Evolutionary conservation across 306 rosid species (phyloP), one percentile per base, ranked within the genome.

Genomic region (Trifolium pratense): DNA sequence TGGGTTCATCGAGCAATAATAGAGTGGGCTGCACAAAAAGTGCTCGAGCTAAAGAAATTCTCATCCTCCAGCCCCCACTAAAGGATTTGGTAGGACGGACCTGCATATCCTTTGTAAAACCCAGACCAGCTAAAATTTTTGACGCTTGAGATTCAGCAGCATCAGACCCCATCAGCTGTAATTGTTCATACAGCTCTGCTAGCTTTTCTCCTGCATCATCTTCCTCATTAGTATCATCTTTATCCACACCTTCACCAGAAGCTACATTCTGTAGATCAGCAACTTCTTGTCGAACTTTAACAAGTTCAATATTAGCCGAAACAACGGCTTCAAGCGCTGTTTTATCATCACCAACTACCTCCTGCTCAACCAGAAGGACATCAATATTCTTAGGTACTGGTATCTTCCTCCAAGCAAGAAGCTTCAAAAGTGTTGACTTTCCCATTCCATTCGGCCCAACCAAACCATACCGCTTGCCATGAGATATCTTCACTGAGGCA

Each of bases 351-450:
- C 93, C 97, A 67, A 88, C 80, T 23, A 85, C 90, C 80, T 88
- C 93, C 80, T 91, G 91, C 77, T 91, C 97, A 57, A 88, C 93
- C 79, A 91, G 72, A 61, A 91, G 97, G 62, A 87, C 90, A 78
- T 91, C 97, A 70, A 91, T 91, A 74, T 91, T 88, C 81, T 85
- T 85, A 23, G 97, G 97, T 39, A 87, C 91, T 0, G 96, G 96
- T 73, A 88, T 90, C 88, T 86, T 86, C 87, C 93, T 88, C 93
- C 96, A 90, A 75, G 96, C 96, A 67, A 90, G 89, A 75, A 90
- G 93, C 84, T 88, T 90, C 74, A 90, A 67, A 40, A 90, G 83
- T 9, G 96, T 90, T 71, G 96, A 90, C 81, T 90, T 90, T 4
- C 92, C 92, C 84, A 5, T 88, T 77, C 92, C 92, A 64, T 88